Conservation (phyloP, 1,284 basidiomycete species). For the Sporisorium graminicola region DNA sequence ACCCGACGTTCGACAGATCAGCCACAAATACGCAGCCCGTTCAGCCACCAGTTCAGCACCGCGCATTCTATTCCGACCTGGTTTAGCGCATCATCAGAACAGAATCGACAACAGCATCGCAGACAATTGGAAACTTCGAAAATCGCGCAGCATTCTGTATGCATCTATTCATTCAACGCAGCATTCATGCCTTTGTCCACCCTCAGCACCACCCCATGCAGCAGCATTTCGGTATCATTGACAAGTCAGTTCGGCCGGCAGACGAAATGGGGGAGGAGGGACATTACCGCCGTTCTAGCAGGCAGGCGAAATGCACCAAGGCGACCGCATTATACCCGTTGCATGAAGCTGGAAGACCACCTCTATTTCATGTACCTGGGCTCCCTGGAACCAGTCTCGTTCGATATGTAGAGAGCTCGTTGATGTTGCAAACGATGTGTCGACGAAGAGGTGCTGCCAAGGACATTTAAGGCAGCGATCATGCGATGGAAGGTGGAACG, state of each 20-base stretch:
- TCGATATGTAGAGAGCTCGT: too few relatives aligned
- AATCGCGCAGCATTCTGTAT: neutral
- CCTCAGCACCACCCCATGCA: neutral
- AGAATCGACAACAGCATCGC: neutral
- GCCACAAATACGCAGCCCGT: neutral
- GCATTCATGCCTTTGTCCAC: neutral
- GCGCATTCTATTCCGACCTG: neutral
- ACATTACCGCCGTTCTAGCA: too few relatives aligned
- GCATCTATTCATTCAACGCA: neutral
- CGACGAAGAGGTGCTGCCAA: too few relatives aligned
- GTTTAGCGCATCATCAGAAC: neutral
- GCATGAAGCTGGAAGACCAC: too few relatives aligned
- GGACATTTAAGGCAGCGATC: too few relatives aligned
- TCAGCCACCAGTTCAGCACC: neutral
- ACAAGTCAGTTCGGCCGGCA: neutral
- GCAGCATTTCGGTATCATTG: neutral
- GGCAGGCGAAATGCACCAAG: too few relatives aligned
- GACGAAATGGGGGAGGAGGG: neutral
- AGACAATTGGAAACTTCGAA: neutral
- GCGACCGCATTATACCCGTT: too few relatives aligned
- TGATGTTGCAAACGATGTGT: too few relatives aligned
- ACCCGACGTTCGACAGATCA: conserved; percentile 7
- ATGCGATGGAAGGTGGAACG: too few relatives aligned
- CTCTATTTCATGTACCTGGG: too few relatives aligned
- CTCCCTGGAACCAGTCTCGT: too few relatives aligned